A percentile compares a stretch with the other conserved stretches of the same genome.
These are phyloP conservation scores for Coriaria nepalensis DNA, from an alignment of 306 rosid species.

Conservation along the genomic window DNA sequence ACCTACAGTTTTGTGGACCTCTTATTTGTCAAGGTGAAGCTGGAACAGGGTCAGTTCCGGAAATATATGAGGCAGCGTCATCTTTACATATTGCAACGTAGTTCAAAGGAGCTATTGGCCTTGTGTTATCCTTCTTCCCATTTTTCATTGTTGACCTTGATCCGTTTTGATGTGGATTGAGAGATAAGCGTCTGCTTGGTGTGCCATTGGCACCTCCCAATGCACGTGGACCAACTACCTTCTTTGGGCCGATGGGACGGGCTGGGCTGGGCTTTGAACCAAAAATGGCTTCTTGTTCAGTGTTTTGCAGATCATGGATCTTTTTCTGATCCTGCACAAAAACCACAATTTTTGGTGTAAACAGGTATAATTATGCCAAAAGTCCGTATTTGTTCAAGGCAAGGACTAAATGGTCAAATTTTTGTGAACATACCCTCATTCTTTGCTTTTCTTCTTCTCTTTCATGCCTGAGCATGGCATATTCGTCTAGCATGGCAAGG, in stretches of 20 bases:
- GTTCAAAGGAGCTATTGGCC: constrained; percentile 67
- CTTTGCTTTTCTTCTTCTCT: constrained; percentile 89
- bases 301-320: constrained; percentile 51
- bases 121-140: constrained; percentile 44
- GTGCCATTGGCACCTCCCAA: constrained; percentile 76
- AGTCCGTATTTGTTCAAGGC: no score
- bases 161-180: constrained; percentile 75
- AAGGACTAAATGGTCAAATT: no score
- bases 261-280: constrained; percentile 82
- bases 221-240: constrained; percentile 60
- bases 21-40: constrained; percentile 58
- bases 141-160: constrained; percentile 53
- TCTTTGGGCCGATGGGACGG: constrained; percentile 58
- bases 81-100: constrained; percentile 70
- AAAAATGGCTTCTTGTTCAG: constrained; percentile 68
- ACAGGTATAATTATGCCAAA: no score
- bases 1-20: no score
- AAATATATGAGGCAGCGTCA: constrained; percentile 58
- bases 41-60: constrained; percentile 53
- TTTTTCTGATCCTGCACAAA: constrained; percentile 74
- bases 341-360: constrained; percentile 1
- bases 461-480: constrained; percentile 91
- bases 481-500: constrained; percentile 86
- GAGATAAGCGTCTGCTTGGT: constrained; percentile 68
- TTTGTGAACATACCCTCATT: constrained; percentile 37